Evolutionary conservation across 2,329 filamentous ascomycete species (phyloP), one percentile per base, ranked within the genome.

Genomic region (Seiridium cupressi): DNA sequence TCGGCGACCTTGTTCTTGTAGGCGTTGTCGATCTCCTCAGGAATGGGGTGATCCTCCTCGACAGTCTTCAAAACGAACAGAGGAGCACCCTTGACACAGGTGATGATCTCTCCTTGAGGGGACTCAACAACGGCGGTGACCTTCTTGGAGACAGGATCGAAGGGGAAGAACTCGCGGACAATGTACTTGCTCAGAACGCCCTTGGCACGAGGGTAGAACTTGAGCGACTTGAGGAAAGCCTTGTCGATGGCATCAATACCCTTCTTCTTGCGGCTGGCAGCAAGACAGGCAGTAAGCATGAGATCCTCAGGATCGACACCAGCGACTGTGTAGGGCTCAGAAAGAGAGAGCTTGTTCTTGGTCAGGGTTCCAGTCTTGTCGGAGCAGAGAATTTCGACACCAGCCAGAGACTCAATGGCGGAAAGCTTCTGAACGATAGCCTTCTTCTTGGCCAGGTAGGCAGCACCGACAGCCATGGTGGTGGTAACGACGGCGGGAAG

Each of bases 181-280:
- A 89, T 90, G 85, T 94, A 96, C 80, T 92, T 91, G 79, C 86
- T 86, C 58, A 96, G 85, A 58, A 90, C 88, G 63, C 81, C 77
- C 84, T 95, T 96, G 77, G 91, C 92, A 64, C 86, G 86, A 64
- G 92, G 92, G 75, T 96, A 96, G 80, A 83, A 89, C 73, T 86
- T 86, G 64, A 96, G 87, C 31, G 90, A 85, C 82, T 95, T 96
- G 68, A 96, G 84, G 83, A 96, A 96, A 73, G 92, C 92, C 84
- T 94, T 95, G 84, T 96, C 93, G 69, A 96, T 96, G 67, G 93
- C 91, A 74, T 96, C 92, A 65, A 96, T 93, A 81, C 92, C 92
- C 84, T 96, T 96, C 85, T 93, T 94, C 86, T 95, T 96, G 81
- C 92, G 90, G 38, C 44, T 94, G 64, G 92, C 92, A 71, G 92